Base-by-base conservation (phyloP, 225 moss, liverwort and hornwort species). In the Sphagnum tenellum region DNA sequence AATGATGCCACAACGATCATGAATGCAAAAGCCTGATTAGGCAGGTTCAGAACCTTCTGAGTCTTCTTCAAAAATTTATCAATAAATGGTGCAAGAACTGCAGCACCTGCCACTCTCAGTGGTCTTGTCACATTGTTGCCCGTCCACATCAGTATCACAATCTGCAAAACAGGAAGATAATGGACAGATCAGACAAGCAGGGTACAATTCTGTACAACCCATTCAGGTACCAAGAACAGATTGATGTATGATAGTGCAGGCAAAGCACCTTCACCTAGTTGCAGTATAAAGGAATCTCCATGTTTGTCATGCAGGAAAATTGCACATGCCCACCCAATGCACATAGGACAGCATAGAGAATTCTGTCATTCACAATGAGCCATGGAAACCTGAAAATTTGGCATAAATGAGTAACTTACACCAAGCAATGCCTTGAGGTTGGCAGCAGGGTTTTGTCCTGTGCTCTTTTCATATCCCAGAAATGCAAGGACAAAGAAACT, bases 61-160 rank as follows among this genome's bases (percentile, higher is more conserved):
- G 89, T 85, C 73, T 88, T 89, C 78, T 87, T 98, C 76, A 98
- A 69, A 70, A 90, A 89, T 76, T 63, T 90, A 59, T 93, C 90
- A 55, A 98, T 75, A 12, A 86, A 76, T 47, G 98, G 93, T 4
- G 93, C 98, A 56, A 98, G 73, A 67, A 87, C 98, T 73, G 96
- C 96, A 72, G 93, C 93, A 60, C 93, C 96, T 9, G 96, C 96
- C 52, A 98, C 90, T 64, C 93, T 85, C 65, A 98, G 82, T 12
- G 96, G 96, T 69, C 90, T 84, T 7, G 98, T 98, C 66, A 98
- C 89, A 69, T 98, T 98, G 77, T 98, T 98, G 54, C 93, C 93
- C 63, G 90, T 90, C 98, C 98, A 98, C 98, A 98, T 98, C 62
- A 93, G 79, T 56, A 98, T 77, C 5, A 93, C 93, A 7, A 98